Percentiles rank a stretch among this genome's conserved stretches.
Evolutionary conservation across 2,329 filamentous ascomycete species (phyloP).

Genomic region (Aspergillus ibericus): DNA sequence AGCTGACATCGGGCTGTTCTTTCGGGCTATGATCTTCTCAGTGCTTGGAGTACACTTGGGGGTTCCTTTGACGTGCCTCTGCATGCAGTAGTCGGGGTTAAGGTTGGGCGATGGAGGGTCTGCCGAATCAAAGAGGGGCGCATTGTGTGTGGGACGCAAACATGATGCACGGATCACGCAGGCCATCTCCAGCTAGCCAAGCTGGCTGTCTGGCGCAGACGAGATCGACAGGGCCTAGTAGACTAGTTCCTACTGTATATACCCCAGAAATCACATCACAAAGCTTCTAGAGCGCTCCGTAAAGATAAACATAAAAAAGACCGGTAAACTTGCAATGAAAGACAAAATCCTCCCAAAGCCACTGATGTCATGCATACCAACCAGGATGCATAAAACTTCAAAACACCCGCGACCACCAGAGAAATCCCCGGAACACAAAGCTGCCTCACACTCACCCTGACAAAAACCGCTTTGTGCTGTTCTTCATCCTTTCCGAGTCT

Average conservation of each 20-base stretch:
- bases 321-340: neutral
- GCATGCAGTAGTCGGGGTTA: neutral
- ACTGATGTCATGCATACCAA: slow-evolving; percentile 4
- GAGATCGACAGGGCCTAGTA: neutral
- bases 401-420: neutral
- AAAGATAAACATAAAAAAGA: neutral
- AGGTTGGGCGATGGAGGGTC: neutral
- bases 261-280: neutral
- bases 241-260: too few species aligned
- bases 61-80: neutral
- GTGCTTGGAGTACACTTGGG: neutral
- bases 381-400: neutral
- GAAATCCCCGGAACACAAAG: neutral
- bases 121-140: neutral
- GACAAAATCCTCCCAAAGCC: neutral
- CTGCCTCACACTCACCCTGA: neutral
- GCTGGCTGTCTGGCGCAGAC: neutral
- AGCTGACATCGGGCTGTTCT: neutral
- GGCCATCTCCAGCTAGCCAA: neutral
- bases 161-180: neutral
- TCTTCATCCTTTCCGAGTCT: neutral
- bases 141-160: neutral
- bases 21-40: neutral
- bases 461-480: neutral
- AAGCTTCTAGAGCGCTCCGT: neutral